Evolutionary conservation across 192 early-diverging fungal genomes (phyloP).

Genomic region (Coemansia sp.): DNA sequence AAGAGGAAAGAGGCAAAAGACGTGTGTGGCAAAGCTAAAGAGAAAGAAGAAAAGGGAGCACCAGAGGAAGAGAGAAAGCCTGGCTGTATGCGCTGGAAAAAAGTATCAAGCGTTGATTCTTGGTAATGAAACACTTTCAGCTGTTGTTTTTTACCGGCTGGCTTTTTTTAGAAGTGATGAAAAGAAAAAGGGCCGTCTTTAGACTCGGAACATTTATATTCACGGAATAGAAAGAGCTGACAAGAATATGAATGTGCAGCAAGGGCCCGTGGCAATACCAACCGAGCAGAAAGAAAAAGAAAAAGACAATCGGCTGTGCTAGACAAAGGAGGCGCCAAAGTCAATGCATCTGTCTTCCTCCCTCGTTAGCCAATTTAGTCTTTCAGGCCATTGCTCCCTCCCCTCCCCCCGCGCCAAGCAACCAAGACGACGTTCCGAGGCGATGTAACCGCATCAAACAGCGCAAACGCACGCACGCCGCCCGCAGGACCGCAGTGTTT

Average conservation of each 20-base stretch:
- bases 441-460: constrained; percentile 44
- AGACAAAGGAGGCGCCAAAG: neutral
- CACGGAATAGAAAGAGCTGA: neutral
- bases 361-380: neutral
- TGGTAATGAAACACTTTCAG: neutral
- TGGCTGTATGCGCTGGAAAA: neutral
- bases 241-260: neutral
- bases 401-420: constrained; percentile 21
- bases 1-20: neutral
- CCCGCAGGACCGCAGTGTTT: constrained; percentile 47
- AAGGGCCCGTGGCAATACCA: neutral
- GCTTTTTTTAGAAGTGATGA: neutral
- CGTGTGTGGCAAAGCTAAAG: neutral
- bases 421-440: constrained; percentile 47
- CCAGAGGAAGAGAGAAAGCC: neutral
- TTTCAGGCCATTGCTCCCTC: neutral
- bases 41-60: neutral
- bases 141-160: neutral
- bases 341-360: neutral
- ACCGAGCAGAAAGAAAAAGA: neutral
- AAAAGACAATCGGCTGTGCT: neutral
- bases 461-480: constrained; percentile 33
- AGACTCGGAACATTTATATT: neutral
- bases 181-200: neutral
- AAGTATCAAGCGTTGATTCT: neutral